Evolutionary conservation across 805 yeast genomes (phyloP).

Genomic region (Candida pseudofarinosa): DNA sequence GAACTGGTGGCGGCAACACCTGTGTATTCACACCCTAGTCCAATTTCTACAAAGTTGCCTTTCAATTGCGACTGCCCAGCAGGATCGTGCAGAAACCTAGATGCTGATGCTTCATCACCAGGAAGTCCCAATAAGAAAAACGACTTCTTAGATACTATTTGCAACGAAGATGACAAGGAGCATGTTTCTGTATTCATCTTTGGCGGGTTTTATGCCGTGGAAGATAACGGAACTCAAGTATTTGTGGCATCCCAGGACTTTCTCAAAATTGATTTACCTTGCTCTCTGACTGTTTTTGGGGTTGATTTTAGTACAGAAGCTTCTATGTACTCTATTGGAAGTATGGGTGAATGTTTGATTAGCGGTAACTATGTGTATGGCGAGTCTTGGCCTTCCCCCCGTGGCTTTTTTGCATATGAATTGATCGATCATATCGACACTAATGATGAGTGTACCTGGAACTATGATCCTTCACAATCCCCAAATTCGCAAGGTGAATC

Average conservation of each 20-base stretch:
- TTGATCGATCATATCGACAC: slow-evolving; percentile 20
- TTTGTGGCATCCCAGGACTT: slow-evolving; percentile 33
- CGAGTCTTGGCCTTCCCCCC: slow-evolving; percentile 27
- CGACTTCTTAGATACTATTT: neutral
- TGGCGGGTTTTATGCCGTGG: slow-evolving; percentile 31
- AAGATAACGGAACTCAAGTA: slow-evolving; percentile 11
- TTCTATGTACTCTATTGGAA: slow-evolving; percentile 11
- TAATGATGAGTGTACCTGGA: slow-evolving; percentile 18
- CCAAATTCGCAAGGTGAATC: neutral
- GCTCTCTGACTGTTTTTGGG: slow-evolving; percentile 3
- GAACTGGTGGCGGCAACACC: neutral
- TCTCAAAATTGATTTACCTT: slow-evolving; percentile 30
- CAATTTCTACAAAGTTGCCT: neutral
- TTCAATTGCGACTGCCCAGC: neutral
- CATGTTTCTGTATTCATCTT: slow-evolving; percentile 30
- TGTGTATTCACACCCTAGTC: neutral
- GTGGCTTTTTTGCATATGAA: slow-evolving; percentile 37
- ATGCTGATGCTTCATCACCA: neutral
- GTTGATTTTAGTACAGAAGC: slow-evolving; percentile 13
- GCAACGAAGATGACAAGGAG: neutral
- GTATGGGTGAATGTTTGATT: slow-evolving; percentile 1
- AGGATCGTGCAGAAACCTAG: neutral
- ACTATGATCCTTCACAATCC: slow-evolving; percentile 2
- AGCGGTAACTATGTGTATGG: neutral
- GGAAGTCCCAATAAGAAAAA: neutral